Evolutionary conservation across 805 yeast genomes (phyloP).

Genomic region (Wickerhamiella vanderwaltii): DNA sequence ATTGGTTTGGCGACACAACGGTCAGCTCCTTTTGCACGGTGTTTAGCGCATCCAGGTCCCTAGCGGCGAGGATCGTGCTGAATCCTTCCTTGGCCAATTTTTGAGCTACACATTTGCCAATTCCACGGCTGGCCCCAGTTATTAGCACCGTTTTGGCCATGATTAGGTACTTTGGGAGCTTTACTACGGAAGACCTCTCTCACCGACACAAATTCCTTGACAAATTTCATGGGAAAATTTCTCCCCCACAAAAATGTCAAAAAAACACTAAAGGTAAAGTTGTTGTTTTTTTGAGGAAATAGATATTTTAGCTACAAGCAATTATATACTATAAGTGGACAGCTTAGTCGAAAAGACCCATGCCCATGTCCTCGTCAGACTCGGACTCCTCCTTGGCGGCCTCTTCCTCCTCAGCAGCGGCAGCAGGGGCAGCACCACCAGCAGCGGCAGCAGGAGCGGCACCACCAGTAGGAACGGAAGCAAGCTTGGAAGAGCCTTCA

Average conservation of each 20-base stretch:
- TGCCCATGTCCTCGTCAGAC: slow-evolving; percentile 32
- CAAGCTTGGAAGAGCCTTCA: slow-evolving; percentile 91
- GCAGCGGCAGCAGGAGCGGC: slow-evolving; percentile 75
- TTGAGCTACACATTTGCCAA: slow-evolving; percentile 47
- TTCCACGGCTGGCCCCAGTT: slow-evolving; percentile 62
- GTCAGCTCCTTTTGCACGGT: slow-evolving; percentile 21
- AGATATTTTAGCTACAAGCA: slow-evolving; percentile 6
- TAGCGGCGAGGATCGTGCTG: slow-evolving; percentile 39
- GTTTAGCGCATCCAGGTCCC: slow-evolving; percentile 33
- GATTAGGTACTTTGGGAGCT: not conserved
- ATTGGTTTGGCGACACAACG: slow-evolving; percentile 10
- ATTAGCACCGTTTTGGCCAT: slow-evolving; percentile 22
- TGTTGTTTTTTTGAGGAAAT: not conserved
- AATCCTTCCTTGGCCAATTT: slow-evolving; percentile 42
- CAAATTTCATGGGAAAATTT: too few species aligned
- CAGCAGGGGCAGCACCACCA: slow-evolving; percentile 58
- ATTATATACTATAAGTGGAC: slow-evolving; percentile 6
- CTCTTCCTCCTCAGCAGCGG: slow-evolving; percentile 60
- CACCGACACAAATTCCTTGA: too few species aligned
- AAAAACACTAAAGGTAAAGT: not conserved
- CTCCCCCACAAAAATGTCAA: not conserved
- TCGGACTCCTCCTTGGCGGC: slow-evolving; percentile 54
- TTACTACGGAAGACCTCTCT: too few species aligned
- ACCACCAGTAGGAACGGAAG: slow-evolving; percentile 97
- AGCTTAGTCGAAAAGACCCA: slow-evolving; percentile 91